These are phyloP conservation scores for Cladosporium austrohemisphaericum DNA, from an alignment of 2,329 filamentous ascomycete genomes.

Conservation along the genomic window DNA sequence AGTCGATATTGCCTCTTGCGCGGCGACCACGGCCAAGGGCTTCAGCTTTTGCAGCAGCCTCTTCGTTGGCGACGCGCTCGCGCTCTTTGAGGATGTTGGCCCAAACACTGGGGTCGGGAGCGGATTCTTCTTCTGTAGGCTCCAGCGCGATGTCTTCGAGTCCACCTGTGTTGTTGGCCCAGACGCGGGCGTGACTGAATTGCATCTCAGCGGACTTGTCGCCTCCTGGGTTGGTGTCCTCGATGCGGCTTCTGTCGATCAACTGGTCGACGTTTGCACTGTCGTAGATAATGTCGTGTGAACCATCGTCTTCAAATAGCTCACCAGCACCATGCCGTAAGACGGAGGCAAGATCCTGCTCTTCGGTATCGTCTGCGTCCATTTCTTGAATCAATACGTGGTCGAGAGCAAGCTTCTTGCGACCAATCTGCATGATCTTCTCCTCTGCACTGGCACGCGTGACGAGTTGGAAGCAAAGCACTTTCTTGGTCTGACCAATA, in stretches of 20 bases:
- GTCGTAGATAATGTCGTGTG: slow-evolving; percentile 77
- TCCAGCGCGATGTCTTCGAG: slow-evolving; percentile 46
- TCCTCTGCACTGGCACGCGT: slow-evolving; percentile 87
- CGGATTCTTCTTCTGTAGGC: slow-evolving; percentile 44
- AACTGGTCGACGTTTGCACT: slow-evolving; percentile 78
- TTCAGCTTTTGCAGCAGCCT: slow-evolving; percentile 65
- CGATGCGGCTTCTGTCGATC: slow-evolving; percentile 78
- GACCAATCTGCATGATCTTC: slow-evolving; percentile 91
- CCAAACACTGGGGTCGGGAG: slow-evolving; percentile 72
- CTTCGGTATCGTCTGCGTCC: slow-evolving; percentile 75
- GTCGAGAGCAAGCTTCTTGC: slow-evolving; percentile 93
- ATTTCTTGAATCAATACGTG: slow-evolving; percentile 92
- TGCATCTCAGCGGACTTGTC: slow-evolving; percentile 69
- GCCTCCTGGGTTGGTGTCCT: slow-evolving; percentile 60
- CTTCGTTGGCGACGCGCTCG: slow-evolving; percentile 70
- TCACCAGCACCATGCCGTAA: slow-evolving; percentile 82
- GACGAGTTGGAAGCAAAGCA: slow-evolving; percentile 91
- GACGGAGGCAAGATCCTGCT: slow-evolving; percentile 79
- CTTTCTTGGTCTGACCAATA: slow-evolving; percentile 93
- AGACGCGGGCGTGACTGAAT: slow-evolving; percentile 87
- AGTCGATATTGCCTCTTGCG: slow-evolving; percentile 57
- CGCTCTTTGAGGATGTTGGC: slow-evolving; percentile 82
- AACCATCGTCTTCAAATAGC: slow-evolving; percentile 73
- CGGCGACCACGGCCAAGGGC: slow-evolving; percentile 83
- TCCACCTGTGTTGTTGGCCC: slow-evolving; percentile 76